phyloP scores from a whole-genome alignment of 2,329 filamentous ascomycete genomes.

The Xylariaceae sp. region DNA sequence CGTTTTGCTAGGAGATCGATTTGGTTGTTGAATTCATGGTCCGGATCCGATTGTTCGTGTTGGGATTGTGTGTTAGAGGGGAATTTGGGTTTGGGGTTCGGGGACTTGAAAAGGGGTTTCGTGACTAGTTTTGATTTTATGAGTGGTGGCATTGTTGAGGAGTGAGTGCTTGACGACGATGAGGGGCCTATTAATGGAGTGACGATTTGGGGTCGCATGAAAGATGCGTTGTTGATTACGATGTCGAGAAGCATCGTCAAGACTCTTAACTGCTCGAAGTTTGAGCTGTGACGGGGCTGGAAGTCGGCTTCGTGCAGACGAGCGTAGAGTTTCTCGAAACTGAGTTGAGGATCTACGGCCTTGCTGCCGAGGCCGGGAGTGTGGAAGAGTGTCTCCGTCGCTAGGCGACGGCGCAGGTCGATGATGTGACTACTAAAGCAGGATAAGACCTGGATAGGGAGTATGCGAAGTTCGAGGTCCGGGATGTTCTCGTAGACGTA shows the following conservation, averaged over 20 bases:
- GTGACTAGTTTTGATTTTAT: constrained; percentile 30
- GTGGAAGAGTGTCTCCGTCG: constrained; percentile 59
- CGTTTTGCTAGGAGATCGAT: constrained; percentile 63
- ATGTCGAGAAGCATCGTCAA: constrained; percentile 68
- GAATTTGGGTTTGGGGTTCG: constrained; percentile 26
- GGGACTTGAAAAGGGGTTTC: constrained; percentile 28
- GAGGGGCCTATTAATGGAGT: constrained; percentile 20
- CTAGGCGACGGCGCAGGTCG: constrained; percentile 62
- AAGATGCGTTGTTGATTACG: constrained; percentile 63
- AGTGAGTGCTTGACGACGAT: constrained; percentile 11
- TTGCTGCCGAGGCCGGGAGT: constrained; percentile 40
- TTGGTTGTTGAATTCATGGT: constrained; percentile 59
- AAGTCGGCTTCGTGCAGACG: constrained; percentile 49
- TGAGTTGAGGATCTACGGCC: constrained; percentile 39
- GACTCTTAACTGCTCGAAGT: constrained; percentile 67
- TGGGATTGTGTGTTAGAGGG: not conserved
- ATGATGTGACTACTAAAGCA: constrained; percentile 46
- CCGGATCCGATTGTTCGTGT: constrained; percentile 17
- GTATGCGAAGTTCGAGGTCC: constrained; percentile 50
- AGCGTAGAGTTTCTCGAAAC: constrained; percentile 41
- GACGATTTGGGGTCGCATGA: constrained; percentile 22
- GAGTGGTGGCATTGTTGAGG: constrained; percentile 29
- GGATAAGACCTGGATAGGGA: constrained; percentile 58
- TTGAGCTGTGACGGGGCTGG: constrained; percentile 37
- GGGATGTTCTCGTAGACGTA: constrained; percentile 44